These are phyloP conservation scores for Quercus aquifolioides DNA, from an alignment of 306 rosid species.

Conservation along the genomic window DNA sequence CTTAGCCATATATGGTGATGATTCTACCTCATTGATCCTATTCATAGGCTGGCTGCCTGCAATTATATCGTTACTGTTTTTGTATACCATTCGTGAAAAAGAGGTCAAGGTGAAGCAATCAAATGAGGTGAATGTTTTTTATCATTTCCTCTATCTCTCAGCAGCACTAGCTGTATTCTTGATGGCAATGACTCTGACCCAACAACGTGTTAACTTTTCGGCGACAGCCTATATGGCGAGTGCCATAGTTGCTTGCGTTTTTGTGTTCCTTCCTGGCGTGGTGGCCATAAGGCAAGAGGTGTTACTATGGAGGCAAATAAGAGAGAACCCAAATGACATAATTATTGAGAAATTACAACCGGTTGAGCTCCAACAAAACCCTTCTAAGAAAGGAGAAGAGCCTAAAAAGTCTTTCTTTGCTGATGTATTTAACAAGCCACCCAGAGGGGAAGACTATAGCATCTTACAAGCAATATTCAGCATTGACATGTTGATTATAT, in stretches of 20 bases:
- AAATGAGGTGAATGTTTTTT: conserved; percentile 34
- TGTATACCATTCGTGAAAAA: conserved; percentile 27
- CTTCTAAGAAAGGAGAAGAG: not conserved
- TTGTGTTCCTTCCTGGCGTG: no score
- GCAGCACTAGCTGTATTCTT: conserved; percentile 34
- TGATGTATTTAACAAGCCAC: conserved; percentile 12
- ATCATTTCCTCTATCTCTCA: conserved; percentile 35
- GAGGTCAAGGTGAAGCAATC: conserved; percentile 11
- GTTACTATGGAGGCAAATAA: conserved; percentile 17
- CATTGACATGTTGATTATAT: conserved; percentile 34
- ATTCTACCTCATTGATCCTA: conserved; percentile 39
- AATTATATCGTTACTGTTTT: conserved; percentile 33
- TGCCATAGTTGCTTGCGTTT: conserved; percentile 14
- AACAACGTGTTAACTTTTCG: conserved; percentile 16
- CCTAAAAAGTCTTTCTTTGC: conserved; percentile 2
- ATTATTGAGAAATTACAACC: conserved; percentile 1
- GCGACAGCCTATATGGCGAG: conserved; percentile 24
- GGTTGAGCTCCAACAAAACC: not conserved
- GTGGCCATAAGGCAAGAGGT: conserved; percentile 28
- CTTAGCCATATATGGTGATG: conserved; percentile 40
- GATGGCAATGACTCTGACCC: conserved; percentile 29
- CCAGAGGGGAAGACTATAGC: conserved; percentile 45
- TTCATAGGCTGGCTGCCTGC: conserved; percentile 51
- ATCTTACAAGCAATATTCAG: conserved; percentile 42
- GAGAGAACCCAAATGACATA: not conserved